Evolutionary conservation across 2,329 filamentous ascomycete genomes (phyloP).

Genomic region (Celoporthe dispersa): DNA sequence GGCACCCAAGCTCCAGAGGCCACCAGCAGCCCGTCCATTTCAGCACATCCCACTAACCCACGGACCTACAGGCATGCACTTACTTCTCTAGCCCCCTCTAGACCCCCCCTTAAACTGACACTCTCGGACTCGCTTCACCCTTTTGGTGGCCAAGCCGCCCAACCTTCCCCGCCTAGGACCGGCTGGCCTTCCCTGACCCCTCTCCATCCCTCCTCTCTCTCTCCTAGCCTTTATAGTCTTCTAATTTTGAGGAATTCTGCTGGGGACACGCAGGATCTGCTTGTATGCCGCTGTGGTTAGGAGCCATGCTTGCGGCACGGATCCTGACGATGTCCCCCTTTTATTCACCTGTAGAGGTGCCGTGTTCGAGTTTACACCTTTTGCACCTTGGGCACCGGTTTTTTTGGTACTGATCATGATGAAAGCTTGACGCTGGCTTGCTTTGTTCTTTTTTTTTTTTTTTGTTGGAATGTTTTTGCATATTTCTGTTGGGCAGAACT

Average conservation of each 20-base stretch:
- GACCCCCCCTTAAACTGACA: neutral
- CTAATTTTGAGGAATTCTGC: too few species aligned
- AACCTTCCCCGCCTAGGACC: too few species aligned
- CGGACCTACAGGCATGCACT: neutral
- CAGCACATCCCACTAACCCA: neutral
- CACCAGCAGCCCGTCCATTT: neutral
- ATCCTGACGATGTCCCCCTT: conserved; percentile 10
- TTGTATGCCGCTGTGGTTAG: conserved; percentile 15
- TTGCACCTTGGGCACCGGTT: neutral
- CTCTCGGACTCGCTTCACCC: neutral
- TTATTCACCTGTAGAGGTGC: neutral
- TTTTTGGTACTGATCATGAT: neutral
- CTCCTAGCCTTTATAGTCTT: conserved; percentile 11
- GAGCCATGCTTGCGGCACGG: conserved; percentile 17
- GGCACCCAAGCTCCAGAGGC: neutral
- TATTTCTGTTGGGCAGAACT: neutral
- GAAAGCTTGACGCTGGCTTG: neutral
- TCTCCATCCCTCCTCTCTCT: too few species aligned
- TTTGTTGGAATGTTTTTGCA: neutral
- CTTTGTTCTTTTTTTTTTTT: neutral
- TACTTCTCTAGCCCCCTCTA: neutral
- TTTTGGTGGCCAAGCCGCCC: neutral
- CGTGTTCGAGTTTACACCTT: conserved; percentile 8
- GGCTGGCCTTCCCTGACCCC: too few species aligned
- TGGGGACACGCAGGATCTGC: conserved; percentile 1